Base-by-base conservation (phyloP, 73 alveolate species). In the Paramecium pentaurelia region DNA sequence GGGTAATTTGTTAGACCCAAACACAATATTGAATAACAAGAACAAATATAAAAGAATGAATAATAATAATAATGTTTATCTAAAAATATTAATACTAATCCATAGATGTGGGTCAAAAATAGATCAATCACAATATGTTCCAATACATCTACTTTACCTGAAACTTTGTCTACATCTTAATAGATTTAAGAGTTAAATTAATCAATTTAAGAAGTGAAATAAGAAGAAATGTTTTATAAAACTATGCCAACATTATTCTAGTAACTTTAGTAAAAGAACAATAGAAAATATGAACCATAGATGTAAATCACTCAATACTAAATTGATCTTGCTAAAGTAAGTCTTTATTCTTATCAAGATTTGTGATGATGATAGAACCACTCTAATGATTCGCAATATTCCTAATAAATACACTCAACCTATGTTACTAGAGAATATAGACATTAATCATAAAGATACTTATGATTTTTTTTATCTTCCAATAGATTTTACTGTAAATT, bases 341-440 rank as follows among this genome's bases (percentile, higher is more conserved):
- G 12, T 2, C 4, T 68, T 4, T 22, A 68, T 68, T 4, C 8
- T 28, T 14, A 28, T 12, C 3, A 12, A 68, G 84, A 68, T 68
- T 32, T 36, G 49, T n/a, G 60, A 93, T 22, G 96, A 93, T 59
- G 90, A 73, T 1, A 93, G 96, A 86, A 89, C 95, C 20, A 96
- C 99, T n/a, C 88, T 98, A 18, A 98, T 98, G 99, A 98, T 98
- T 38, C 97, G 97, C 86, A 97, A 98, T 92, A 98, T 98, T 37
- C 99, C 99, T 0, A 97, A 97, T 93, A 98, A 98, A 93, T 98
- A 96, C 84, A 96, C 97, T 38, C 83, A 93, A 86, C 88, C 95
- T 58, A 93, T 94, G 88, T 93, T 98, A 38, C 88, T 95, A 27
- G 85, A 93, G 37, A 97, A 88, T 38, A 96, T 98, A 38, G 96